These are phyloP conservation scores for Aegilops tauschii DNA, from an alignment of 176 grass and related monocot genomes.

Conservation along the genomic window DNA sequence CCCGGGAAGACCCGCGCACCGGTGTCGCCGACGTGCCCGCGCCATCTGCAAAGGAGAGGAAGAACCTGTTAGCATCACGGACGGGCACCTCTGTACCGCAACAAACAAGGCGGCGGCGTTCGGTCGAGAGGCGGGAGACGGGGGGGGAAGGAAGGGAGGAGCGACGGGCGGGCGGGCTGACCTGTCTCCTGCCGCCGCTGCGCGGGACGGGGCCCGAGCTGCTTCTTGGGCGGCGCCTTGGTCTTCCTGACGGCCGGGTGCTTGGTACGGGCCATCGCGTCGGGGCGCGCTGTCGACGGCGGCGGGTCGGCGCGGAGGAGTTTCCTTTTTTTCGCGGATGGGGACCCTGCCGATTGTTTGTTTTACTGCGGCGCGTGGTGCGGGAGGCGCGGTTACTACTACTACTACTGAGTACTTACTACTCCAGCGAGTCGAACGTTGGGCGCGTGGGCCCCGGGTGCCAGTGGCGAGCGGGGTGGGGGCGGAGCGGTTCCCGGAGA, in stretches of 20 bases:
- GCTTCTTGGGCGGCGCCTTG: constrained; percentile 14
- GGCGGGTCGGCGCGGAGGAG: neutral
- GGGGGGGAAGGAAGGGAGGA: neutral
- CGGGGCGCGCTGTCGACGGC: neutral
- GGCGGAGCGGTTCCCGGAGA: neutral
- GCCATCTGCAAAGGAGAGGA: neutral
- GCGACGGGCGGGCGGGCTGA: neutral
- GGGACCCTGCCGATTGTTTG: too few species aligned
- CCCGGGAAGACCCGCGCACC: neutral
- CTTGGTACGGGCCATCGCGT: constrained; percentile 50
- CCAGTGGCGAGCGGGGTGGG: neutral
- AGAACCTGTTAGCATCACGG: neutral
- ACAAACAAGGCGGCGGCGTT: neutral
- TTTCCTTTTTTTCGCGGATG: neutral
- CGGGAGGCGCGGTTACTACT: too few species aligned
- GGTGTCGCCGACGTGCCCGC: neutral
- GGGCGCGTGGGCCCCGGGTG: neutral
- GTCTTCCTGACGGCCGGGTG: neutral
- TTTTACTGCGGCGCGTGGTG: too few species aligned
- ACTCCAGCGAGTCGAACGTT: neutral
- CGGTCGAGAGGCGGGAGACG: neutral
- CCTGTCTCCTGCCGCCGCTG: neutral
- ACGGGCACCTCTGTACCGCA: neutral
- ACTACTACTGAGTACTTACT: too few species aligned
- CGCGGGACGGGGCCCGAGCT: constrained; percentile 3